Evolutionary conservation across 768 basidiomycete species (phyloP).

Genomic region (Chalciporus chontae): DNA sequence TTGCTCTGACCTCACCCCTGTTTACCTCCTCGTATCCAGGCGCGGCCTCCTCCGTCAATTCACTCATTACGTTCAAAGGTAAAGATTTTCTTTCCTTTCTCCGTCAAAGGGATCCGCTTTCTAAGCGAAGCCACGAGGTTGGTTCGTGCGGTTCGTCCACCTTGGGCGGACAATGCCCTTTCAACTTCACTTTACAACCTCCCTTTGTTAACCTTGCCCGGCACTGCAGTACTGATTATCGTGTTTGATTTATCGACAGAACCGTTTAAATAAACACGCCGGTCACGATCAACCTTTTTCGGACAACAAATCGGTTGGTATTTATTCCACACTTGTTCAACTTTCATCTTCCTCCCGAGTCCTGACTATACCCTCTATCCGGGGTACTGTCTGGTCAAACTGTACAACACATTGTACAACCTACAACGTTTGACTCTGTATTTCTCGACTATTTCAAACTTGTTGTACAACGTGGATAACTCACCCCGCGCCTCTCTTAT

Average conservation of each 20-base stretch:
- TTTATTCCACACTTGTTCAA: constrained; percentile 25
- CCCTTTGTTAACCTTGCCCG: constrained; percentile 13
- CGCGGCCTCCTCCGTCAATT: constrained; percentile 69
- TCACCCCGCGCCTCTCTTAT: constrained; percentile 33
- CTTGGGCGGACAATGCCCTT: constrained; percentile 27
- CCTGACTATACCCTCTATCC: constrained; percentile 12
- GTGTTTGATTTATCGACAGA: constrained; percentile 19
- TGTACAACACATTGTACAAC: constrained; percentile 15
- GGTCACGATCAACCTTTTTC: constrained; percentile 23
- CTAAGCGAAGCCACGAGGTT: constrained; percentile 28
- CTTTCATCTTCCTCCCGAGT: constrained; percentile 7
- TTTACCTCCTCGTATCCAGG: constrained; percentile 35
- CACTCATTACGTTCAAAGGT: constrained; percentile 59
- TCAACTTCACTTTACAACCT: constrained; percentile 19
- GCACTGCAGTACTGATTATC: constrained; percentile 17
- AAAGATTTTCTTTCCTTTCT: constrained; percentile 20
- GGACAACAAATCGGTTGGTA: constrained; percentile 25
- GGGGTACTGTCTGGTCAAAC: not conserved
- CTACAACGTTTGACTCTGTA: constrained; percentile 13
- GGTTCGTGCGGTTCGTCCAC: constrained; percentile 10
- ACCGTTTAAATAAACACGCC: constrained; percentile 14
- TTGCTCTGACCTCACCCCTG: not conserved
- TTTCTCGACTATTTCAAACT: constrained; percentile 18
- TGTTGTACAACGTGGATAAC: constrained; percentile 16
- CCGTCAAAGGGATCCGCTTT: constrained; percentile 4